phyloP scores from a whole-genome alignment of 495 filamentous ascomycete species.

The Glarea lozoyensis region DNA sequence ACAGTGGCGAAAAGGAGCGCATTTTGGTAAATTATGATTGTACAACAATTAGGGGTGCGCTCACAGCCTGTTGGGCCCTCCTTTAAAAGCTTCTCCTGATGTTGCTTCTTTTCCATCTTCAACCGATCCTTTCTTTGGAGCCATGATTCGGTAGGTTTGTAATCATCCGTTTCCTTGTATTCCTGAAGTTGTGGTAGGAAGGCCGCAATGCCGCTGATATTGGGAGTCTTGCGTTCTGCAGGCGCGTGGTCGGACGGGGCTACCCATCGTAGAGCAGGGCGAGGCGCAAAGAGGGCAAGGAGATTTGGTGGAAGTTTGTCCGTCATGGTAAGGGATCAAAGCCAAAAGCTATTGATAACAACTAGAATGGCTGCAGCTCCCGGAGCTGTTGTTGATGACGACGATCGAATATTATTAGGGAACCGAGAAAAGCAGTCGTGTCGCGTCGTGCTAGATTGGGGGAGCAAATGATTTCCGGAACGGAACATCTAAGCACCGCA shows the following conservation, averaged over 20 bases:
- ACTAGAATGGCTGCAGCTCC: constrained; percentile 4
- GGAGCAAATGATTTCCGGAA: too few species aligned
- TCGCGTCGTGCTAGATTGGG: too few species aligned
- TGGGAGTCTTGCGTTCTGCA: constrained; percentile 66
- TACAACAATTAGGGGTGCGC: constrained; percentile 24
- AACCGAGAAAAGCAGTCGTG: too few species aligned
- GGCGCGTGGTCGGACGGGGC: constrained; percentile 75
- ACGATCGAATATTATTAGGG: too few species aligned
- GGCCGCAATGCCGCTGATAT: constrained; percentile 62
- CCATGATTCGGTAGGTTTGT: constrained; percentile 85
- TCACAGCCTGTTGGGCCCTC: constrained; percentile 64
- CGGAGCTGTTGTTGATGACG: constrained; percentile 7
- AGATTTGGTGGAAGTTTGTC: constrained; percentile 91
- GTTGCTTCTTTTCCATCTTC: constrained; percentile 66
- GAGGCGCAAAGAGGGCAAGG: constrained; percentile 86
- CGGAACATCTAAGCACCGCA: too few species aligned
- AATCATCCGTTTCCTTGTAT: constrained; percentile 63
- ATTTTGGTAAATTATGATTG: constrained; percentile 14
- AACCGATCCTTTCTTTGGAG: constrained; percentile 73
- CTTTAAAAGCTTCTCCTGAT: constrained; percentile 49
- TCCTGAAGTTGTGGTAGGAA: constrained; percentile 62
- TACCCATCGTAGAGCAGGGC: constrained; percentile 84
- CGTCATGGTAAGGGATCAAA: constrained; percentile 55
- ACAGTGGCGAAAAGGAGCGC: constrained; percentile 5
- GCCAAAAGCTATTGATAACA: not conserved